Conservation (phyloP, 805 yeast species). For the Candida pseudofarinosa region DNA sequence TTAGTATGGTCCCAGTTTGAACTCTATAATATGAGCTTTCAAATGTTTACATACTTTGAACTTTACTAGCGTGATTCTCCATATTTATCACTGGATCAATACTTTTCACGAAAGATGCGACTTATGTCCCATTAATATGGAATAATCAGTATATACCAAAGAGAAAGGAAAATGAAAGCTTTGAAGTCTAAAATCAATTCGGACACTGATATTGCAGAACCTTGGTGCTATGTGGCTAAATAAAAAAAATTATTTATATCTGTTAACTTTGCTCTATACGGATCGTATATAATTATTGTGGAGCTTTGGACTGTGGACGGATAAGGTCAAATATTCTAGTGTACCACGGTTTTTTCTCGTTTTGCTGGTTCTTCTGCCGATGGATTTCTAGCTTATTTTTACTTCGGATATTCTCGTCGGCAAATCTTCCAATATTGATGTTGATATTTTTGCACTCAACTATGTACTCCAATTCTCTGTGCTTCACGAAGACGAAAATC, state of each 20-base stretch:
- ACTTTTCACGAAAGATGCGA: no score
- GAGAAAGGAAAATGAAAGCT: no score
- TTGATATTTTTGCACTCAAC: constrained; percentile 2
- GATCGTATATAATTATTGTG: no score
- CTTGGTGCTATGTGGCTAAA: no score
- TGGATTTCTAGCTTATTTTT: background rate
- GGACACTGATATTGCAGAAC: no score
- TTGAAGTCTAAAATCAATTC: no score
- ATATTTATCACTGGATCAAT: background rate
- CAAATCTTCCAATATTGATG: constrained; percentile 3
- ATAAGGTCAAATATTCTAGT: constrained; percentile 1
- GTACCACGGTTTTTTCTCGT: constrained; percentile 5
- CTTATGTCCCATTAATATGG: no score
- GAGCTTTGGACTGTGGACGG: no score
- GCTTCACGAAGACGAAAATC: constrained; percentile 30
- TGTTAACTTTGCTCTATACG: no score
- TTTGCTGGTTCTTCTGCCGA: background rate
- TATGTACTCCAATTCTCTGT: constrained; percentile 1
- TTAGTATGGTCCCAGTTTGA: background rate
- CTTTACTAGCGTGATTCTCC: background rate
- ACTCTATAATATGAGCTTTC: no score
- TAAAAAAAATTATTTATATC: no score
- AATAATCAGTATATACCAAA: no score
- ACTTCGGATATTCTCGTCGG: background rate
- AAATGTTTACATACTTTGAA: background rate